These are phyloP conservation scores for Desmodesmus armatus DNA, from an alignment of 139 green algal genomes.

Conservation along the genomic window DNA sequence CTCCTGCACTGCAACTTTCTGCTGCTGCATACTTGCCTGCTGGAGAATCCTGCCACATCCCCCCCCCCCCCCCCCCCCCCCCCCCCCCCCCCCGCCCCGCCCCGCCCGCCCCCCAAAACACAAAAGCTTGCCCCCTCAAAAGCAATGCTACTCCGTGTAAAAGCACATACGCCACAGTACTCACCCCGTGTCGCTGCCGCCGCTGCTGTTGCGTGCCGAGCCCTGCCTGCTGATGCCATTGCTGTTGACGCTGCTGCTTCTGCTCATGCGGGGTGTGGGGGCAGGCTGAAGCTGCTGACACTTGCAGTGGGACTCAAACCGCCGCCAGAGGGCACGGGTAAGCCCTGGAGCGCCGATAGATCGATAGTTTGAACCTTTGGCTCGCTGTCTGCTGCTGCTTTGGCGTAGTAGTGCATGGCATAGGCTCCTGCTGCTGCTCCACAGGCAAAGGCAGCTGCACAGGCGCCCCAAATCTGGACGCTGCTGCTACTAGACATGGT, in stretches of 20 bases:
- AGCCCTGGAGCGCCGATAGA: not conserved
- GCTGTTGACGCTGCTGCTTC: not conserved
- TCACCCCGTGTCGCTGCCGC: too few species aligned
- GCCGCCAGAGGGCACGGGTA: not conserved
- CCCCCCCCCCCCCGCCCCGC: not conserved
- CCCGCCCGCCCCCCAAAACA: not conserved
- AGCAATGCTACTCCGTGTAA: not conserved
- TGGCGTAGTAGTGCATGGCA: not conserved
- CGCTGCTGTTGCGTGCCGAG: too few species aligned
- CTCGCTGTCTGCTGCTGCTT: not conserved
- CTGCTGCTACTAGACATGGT: too few species aligned
- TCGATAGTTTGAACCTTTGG: not conserved
- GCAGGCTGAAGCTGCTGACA: too few species aligned
- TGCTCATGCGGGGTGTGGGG: too few species aligned
- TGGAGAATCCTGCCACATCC: not conserved
- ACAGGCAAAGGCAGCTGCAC: slow-evolving; percentile 8
- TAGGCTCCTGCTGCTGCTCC: slow-evolving; percentile 34
- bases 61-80: not conserved
- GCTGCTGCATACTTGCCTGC: too few species aligned
- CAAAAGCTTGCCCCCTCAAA: not conserved
- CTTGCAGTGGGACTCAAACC: not conserved
- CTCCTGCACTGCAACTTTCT: too few species aligned
- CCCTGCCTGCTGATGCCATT: not conserved
- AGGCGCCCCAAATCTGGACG: too few species aligned
- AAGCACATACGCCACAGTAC: too few species aligned